Conservation (phyloP, 2,329 filamentous ascomycete genomes). For the Metarhizium album region DNA sequence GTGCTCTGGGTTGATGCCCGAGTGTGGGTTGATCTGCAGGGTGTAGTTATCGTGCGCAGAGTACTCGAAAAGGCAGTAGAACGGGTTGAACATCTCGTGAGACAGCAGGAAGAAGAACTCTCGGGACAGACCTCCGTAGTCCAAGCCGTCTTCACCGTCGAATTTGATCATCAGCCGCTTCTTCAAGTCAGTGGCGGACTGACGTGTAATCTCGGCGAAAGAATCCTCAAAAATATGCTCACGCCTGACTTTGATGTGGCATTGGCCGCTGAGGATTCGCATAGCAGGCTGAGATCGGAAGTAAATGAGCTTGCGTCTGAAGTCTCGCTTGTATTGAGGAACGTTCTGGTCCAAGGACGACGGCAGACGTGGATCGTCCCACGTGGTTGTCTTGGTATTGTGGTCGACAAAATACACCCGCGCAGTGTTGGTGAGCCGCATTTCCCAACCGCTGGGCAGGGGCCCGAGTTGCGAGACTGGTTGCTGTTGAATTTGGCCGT, state of each 20-base stretch:
- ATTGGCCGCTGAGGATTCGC: slow-evolving; percentile 90
- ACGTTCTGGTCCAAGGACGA: slow-evolving; percentile 97
- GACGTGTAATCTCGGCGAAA: slow-evolving; percentile 95
- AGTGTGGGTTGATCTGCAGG: slow-evolving; percentile 98
- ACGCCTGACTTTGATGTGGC: slow-evolving; percentile 93
- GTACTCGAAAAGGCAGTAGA: slow-evolving; percentile 99
- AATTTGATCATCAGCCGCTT: slow-evolving; percentile 99
- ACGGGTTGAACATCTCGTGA: slow-evolving; percentile 99
- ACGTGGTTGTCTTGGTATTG: slow-evolving; percentile 98
- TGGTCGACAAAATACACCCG: slow-evolving; percentile 98
- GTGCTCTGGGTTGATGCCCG: slow-evolving; percentile 97
- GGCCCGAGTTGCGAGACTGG: slow-evolving; percentile 94
- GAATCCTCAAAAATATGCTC: slow-evolving; percentile 98
- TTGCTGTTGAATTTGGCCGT: slow-evolving; percentile 88
- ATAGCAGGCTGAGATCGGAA: slow-evolving; percentile 97
- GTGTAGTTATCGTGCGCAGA: slow-evolving; percentile 99
- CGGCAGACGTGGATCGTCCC: slow-evolving; percentile 92
- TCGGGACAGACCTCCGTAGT: slow-evolving; percentile 94
- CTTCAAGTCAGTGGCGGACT: slow-evolving; percentile 91
- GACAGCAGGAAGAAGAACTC: slow-evolving; percentile 99
- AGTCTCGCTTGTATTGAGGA: slow-evolving; percentile 98
- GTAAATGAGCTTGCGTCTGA: slow-evolving; percentile 95
- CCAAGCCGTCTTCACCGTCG: slow-evolving; percentile 92
- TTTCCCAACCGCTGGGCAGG: slow-evolving; percentile 95
- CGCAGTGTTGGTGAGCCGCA: slow-evolving; percentile 96